A percentile compares a stretch with the other conserved stretches of the same genome.
phyloP scores from a whole-genome alignment of 2,329 filamentous ascomycete genomes.

The Fusarium kyushuense region DNA sequence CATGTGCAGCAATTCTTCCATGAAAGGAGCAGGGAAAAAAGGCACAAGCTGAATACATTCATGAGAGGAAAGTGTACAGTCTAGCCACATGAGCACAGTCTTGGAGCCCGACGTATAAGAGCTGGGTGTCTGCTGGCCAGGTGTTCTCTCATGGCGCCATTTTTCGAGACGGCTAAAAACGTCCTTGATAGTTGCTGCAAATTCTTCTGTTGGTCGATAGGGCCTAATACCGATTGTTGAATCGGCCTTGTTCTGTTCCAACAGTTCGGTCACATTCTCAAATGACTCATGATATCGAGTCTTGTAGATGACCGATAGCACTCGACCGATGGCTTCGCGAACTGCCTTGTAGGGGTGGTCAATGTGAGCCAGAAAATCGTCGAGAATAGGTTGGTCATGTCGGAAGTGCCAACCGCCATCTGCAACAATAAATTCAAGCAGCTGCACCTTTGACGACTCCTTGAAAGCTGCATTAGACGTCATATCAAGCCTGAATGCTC shows the following conservation, averaged over 20 bases:
- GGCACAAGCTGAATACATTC: conserved; percentile 91
- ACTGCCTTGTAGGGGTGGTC: conserved; percentile 99
- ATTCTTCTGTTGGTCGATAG: conserved; percentile 82
- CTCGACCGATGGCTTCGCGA: conserved; percentile 91
- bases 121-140: conserved; percentile 92
- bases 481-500: conserved; percentile 92
- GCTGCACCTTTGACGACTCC: conserved; percentile 94
- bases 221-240: conserved; percentile 88
- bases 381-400: conserved; percentile 84
- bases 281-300: conserved; percentile 96
- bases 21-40: conserved; percentile 91
- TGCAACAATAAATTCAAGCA: conserved; percentile 87
- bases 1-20: conserved; percentile 96
- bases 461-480: conserved; percentile 97
- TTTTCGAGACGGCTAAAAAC: conserved; percentile 84
- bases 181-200: conserved; percentile 75
- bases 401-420: conserved; percentile 98
- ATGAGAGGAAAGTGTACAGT: conserved; percentile 88
- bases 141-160: conserved; percentile 86
- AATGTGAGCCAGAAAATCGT: conserved; percentile 90
- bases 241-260: conserved; percentile 80
- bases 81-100: conserved; percentile 94
- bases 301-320: conserved; percentile 87
- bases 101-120: conserved; percentile 97
- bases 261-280: conserved; percentile 78